Evolutionary conservation across 2,329 filamentous ascomycete species (phyloP), one percentile per base, ranked within the genome.

Genomic region (Fusarium sp.): DNA sequence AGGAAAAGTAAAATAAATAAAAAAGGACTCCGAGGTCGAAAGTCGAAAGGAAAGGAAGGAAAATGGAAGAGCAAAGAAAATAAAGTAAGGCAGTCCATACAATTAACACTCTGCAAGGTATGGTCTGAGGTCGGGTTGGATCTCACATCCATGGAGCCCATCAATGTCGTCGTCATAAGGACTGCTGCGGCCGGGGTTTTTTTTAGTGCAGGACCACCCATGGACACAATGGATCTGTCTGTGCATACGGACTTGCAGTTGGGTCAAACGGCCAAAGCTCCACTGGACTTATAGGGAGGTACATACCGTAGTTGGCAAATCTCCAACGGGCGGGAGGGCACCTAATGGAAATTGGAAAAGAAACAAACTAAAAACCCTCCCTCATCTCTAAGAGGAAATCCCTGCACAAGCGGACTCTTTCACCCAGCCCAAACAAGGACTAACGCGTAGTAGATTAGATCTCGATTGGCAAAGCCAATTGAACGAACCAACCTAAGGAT

Each of bases 401-500:
- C 68, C 61, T 61, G 67, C 52, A 62, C 38, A 41, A 20, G 18
- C 44, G 26, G 56, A 32, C 41, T 57, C 67, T 62, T 52, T 56
- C 38, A 61, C 38, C 45, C 61, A 70, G 56, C 66, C 66, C 61
- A 75, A 67, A 62, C 61, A 58, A 55, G 70, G 63, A 65, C 63
- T 75, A 64, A 62, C 66, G 63, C 64, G 54, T 62, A 55, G 55
- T 54, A 62, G 56, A 67, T 66, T 63, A 67, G 73, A 78, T 78
- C 76, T 76, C 63, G 74, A 78, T 78, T 64, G 73, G 56, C 60
- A 70, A 65, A 70, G 39, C 76, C 70, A 77, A 78, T 78, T 65
- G 74, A 68, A 70, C 62, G 70, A 75, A 66, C 76, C 68, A 68
- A 66, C 63, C 59, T 45, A 62, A 69, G 59, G 58, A 66, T 75